Conservation (phyloP, 805 yeast species). For the Maudiozyma turicensis region DNA sequence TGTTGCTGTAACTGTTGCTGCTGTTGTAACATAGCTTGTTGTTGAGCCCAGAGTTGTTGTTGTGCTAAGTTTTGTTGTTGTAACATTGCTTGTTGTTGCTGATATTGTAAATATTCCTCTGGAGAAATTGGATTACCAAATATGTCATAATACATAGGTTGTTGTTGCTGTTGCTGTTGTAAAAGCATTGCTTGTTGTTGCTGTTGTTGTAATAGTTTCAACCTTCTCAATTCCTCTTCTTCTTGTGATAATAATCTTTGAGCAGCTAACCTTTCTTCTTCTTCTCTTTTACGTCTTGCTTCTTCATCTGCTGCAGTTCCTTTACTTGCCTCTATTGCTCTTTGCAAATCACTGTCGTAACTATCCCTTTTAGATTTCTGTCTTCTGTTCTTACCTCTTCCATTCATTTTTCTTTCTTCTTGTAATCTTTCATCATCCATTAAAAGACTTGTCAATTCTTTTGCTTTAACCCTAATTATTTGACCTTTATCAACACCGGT, state of each 20-base stretch:
- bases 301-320: slow-evolving; percentile 80
- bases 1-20: neutral
- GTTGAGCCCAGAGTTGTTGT: slow-evolving; percentile 22
- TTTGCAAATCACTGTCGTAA: slow-evolving; percentile 74
- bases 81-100: slow-evolving; percentile 25
- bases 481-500: slow-evolving; percentile 78
- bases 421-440: slow-evolving; percentile 73
- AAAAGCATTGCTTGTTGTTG: slow-evolving; percentile 3
- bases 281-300: slow-evolving; percentile 35
- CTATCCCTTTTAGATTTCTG: slow-evolving; percentile 26
- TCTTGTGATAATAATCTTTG: slow-evolving; percentile 23
- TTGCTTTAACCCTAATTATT: slow-evolving; percentile 79
- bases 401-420: slow-evolving; percentile 48
- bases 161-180: slow-evolving; percentile 18
- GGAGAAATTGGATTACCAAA: slow-evolving; percentile 30
- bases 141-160: slow-evolving; percentile 27
- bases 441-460: slow-evolving; percentile 69
- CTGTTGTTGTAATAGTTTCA: slow-evolving; percentile 21
- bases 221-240: slow-evolving; percentile 23
- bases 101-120: slow-evolving; percentile 29
- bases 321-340: slow-evolving; percentile 72
- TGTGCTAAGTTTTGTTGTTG: slow-evolving; percentile 25
- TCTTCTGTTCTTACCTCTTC: slow-evolving; percentile 10
- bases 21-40: slow-evolving; percentile 25
- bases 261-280: slow-evolving; percentile 22